Percentiles rank a stretch among this genome's conserved stretches.
Conservation (phyloP, 257 asterid genomes). For the Coffea eugenioides region DNA sequence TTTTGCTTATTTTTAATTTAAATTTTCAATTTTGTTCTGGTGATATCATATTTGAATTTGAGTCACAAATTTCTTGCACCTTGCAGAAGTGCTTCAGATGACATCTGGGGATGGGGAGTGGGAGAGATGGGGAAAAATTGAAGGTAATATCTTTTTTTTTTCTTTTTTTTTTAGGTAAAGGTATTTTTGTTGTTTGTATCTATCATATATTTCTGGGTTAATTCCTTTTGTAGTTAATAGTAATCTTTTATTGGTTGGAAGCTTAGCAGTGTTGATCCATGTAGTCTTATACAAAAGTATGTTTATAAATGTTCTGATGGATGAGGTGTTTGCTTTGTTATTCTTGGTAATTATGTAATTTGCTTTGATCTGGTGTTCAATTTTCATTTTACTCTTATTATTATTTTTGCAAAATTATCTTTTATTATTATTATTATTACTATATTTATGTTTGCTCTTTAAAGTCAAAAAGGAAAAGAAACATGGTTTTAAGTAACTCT, state of each 20-base stretch:
- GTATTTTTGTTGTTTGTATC: background rate
- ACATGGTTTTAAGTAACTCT: background rate
- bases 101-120: slow-evolving; percentile 54
- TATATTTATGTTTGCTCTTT: background rate
- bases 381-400: background rate
- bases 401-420: too few relatives aligned
- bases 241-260: background rate
- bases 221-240: slow-evolving; percentile 6
- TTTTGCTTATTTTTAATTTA: slow-evolving; percentile 9
- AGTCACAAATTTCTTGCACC: slow-evolving; percentile 13
- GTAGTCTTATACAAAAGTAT: background rate
- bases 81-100: slow-evolving; percentile 75
- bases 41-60: slow-evolving; percentile 10
- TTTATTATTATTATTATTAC: background rate
- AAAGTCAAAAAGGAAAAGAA: background rate
- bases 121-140: slow-evolving; percentile 56
- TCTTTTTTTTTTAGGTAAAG: background rate
- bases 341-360: background rate
- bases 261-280: background rate
- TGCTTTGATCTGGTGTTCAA: background rate
- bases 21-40: slow-evolving; percentile 8
- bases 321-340: background rate
- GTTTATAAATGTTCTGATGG: background rate
- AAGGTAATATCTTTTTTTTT: slow-evolving; percentile 43
- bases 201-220: slow-evolving; percentile 8